Evolutionary conservation across 164 flowering plant genomes (phyloP), one percentile per base, ranked within the genome.

Genomic region (Saururus chinensis): DNA sequence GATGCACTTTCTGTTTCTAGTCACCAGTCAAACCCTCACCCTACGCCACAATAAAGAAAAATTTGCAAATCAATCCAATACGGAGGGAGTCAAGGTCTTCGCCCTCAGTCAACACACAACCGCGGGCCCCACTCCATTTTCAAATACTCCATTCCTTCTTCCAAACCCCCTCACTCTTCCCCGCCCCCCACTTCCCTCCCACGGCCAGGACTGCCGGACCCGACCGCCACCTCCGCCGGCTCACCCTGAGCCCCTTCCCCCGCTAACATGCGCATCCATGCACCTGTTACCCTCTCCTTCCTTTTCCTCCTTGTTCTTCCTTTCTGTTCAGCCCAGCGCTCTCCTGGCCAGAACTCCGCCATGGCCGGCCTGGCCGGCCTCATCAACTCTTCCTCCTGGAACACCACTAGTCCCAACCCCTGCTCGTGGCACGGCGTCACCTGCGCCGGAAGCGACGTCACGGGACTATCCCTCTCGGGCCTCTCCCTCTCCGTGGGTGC

Each of bases 351-450:
- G 68, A 75, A 1, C n/a, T 19, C 23, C 37, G 59, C 66, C 66
- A 81, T 85, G 84, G 59, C 30, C 51, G 70, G 23, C 9, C 60
- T 87, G 48, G 72, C 80, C 24, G 40, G 53, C 35, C 63, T 64
- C 11, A 57, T 72, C 21, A 22, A 54, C 4, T 62, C 19, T 19
- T 58, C 65, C 11, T 52, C 45, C 24, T 64, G 72, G 73, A 62
- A 60, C 17, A 58, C 30, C 17, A 63, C 49, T 10, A 14, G 40
- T 23, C 60, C 75, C 21, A 57, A 76, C 64, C 85, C 87, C 13
- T 84, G 89, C 67, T 67, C 37, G 13, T 84, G 91, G 91, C 49
- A 60, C 14, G 79, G 91, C 56, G 80, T 84, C 37, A 41, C n/a
- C 0, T 85, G 89, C 76, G 65, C 35, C 49, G 16, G 45, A 40